phyloP scores from a whole-genome alignment of 257 asterid genomes.

The Jacaranda copaia region DNA sequence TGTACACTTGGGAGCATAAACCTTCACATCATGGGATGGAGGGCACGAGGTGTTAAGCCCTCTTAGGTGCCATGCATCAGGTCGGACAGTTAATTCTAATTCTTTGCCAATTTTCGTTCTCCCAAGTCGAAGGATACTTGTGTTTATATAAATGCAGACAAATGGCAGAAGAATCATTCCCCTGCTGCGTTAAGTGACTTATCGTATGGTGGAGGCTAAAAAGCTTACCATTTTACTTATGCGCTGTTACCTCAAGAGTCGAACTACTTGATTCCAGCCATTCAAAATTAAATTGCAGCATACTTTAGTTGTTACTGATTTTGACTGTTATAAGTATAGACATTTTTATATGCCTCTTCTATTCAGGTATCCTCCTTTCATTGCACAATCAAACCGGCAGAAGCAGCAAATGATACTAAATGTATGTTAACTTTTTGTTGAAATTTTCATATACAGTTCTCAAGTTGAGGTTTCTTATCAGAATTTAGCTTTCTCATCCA shows the following conservation, averaged over 20 bases:
- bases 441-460: background rate
- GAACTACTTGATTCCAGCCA: background rate
- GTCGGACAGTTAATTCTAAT: no score
- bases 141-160: no score
- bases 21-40: no score
- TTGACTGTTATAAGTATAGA: background rate
- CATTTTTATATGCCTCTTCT: background rate
- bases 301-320: background rate
- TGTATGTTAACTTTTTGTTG: conserved; percentile 44
- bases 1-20: no score
- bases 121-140: background rate
- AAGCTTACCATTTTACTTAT: background rate
- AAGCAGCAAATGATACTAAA: conserved; percentile 81
- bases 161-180: no score
- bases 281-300: background rate
- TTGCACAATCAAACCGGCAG: conserved; percentile 70
- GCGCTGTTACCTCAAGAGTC: no score
- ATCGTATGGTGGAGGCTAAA: no score
- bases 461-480: background rate
- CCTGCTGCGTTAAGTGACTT: no score
- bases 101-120: no score
- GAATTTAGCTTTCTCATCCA: background rate
- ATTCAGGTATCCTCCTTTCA: conserved; percentile 82
- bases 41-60: no score
- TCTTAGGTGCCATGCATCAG: no score